A percentile compares a stretch with the other conserved stretches of the same genome.
These are phyloP conservation scores for Pichia sp. DNA, from an alignment of 1,139 yeast species.

Conservation along the genomic window DNA sequence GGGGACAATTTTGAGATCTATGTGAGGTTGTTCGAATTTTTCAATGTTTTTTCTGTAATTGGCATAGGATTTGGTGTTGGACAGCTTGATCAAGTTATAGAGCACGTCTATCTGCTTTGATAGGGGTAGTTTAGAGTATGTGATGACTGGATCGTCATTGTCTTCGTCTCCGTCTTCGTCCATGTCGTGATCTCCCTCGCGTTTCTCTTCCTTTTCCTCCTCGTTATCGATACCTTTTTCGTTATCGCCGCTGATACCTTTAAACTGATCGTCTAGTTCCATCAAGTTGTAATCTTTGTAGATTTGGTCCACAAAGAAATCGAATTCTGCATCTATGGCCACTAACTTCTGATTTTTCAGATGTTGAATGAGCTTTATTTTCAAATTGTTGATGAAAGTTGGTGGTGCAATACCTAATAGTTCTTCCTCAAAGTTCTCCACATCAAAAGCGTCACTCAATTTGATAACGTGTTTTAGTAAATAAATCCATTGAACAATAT, in stretches of 20 bases:
- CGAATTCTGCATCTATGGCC: conserved; percentile 21
- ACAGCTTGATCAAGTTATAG: conserved; percentile 33
- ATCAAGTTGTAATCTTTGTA: conserved; percentile 12
- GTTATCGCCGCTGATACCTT: background rate
- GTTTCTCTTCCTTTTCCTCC: conserved; percentile 14
- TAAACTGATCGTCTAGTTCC: conserved; percentile 18
- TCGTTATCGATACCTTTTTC: conserved; percentile 20
- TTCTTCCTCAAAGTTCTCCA: conserved; percentile 50
- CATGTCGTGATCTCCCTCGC: no score
- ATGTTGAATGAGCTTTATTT: conserved; percentile 34
- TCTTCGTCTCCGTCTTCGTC: conserved; percentile 12
- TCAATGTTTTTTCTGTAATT: conserved; percentile 40
- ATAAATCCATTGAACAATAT: conserved; percentile 46
- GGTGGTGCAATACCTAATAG: conserved; percentile 37
- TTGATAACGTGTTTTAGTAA: conserved; percentile 38
- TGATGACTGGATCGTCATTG: conserved; percentile 23
- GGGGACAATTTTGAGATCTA: conserved; percentile 24
- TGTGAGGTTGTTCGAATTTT: conserved; percentile 31
- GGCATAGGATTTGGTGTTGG: conserved; percentile 29
- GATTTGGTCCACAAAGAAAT: conserved; percentile 19
- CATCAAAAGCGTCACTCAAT: conserved; percentile 44
- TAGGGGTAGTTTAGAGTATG: conserved; percentile 28
- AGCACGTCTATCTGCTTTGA: conserved; percentile 38
- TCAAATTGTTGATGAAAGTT: conserved; percentile 36
- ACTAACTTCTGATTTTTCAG: conserved; percentile 23